Evolutionary conservation across 176 grass and related monocot species (phyloP).

Genomic region (Raddia distichophylla): DNA sequence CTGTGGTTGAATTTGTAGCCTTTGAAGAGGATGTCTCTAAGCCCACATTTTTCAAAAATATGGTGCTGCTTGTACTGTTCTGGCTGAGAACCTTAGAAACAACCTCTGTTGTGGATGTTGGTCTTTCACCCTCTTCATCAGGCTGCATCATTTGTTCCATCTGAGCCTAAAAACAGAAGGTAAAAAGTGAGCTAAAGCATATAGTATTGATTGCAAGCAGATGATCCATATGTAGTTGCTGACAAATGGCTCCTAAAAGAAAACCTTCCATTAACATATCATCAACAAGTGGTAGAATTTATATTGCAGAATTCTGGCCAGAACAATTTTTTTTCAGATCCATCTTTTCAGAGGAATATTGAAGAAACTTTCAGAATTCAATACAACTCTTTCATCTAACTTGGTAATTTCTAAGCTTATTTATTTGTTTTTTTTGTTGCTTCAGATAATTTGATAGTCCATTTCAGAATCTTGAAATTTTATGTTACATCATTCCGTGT

Average conservation of each 20-base stretch:
- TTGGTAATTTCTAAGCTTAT: slow-evolving; percentile 57
- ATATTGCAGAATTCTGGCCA: slow-evolving; percentile 95
- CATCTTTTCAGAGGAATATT: slow-evolving; percentile 87
- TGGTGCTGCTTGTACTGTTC: too few species aligned
- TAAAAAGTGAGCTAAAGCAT: too few species aligned
- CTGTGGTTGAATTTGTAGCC: too few species aligned
- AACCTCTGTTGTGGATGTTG: too few species aligned
- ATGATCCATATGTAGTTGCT: slow-evolving; percentile 85
- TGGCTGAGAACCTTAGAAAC: too few species aligned
- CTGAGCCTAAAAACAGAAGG: too few species aligned
- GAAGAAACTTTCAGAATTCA: slow-evolving; percentile 92
- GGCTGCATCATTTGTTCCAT: too few species aligned
- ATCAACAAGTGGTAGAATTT: slow-evolving; percentile 96
- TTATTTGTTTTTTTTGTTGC: slow-evolving; percentile 20
- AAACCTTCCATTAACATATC: slow-evolving; percentile 85
- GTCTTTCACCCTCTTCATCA: too few species aligned
- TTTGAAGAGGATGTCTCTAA: too few species aligned
- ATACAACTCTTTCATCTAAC: slow-evolving; percentile 59
- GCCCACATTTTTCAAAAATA: too few species aligned
- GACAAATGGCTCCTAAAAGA: slow-evolving; percentile 97
- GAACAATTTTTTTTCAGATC: slow-evolving; percentile 76
- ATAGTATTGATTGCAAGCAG: slow-evolving; percentile 44
- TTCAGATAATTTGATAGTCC: slow-evolving; percentile 21
- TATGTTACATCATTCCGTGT: slow-evolving; percentile 9
- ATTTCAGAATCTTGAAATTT: not conserved